Evolutionary conservation across 1,139 yeast species (phyloP), one percentile per base, ranked within the genome.

Genomic region (Pichia cactophila): DNA sequence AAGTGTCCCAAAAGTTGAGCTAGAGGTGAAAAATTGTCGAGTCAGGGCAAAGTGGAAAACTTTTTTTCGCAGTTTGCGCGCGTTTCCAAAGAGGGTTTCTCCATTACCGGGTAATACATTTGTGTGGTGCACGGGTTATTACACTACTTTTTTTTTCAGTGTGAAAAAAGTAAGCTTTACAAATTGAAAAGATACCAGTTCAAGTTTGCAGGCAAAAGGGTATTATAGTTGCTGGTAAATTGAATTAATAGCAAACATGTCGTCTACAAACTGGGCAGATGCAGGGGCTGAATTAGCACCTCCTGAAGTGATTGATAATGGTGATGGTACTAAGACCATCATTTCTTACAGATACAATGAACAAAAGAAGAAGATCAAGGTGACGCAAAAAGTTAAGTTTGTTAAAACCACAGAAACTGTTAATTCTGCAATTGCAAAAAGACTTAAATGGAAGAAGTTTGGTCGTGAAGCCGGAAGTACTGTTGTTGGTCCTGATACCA

Each of bases 261-360:
- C 46, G 26, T 37, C 8, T 33, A 41, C 48, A 4, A 51, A 41
- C 42, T 81, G 87, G 87, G 87, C 87, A 37, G 86, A 81, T 59
- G 72, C 64, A 41, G 83, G 78, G 51, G 81, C 77, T 55, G 86
- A 78, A 56, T 81, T 81, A 54, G 75, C 82, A 58, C 73, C 79
- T 47, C 83, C 94, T 48, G 85, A 81, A 64, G 76, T 86, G 61
- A 85, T 82, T 51, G 78, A 78, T 50, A 87, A 88, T 67, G 74
- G 81, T 44, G 97, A 89, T 64, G 96, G 96, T 48, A 86, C 97
- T 56, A 88, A 86, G 68, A 87, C 96, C 17, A 83, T 90, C 49
- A 78, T 89, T 52, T 80, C 90, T 48, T 90, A 77, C 72, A 79
- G 86, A 63, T 71, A 81, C 56, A 85, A 86, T 61, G 83, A 78